Base-by-base conservation (phyloP, 116 monocot genomes). In the Papilionanthe hybrid region DNA sequence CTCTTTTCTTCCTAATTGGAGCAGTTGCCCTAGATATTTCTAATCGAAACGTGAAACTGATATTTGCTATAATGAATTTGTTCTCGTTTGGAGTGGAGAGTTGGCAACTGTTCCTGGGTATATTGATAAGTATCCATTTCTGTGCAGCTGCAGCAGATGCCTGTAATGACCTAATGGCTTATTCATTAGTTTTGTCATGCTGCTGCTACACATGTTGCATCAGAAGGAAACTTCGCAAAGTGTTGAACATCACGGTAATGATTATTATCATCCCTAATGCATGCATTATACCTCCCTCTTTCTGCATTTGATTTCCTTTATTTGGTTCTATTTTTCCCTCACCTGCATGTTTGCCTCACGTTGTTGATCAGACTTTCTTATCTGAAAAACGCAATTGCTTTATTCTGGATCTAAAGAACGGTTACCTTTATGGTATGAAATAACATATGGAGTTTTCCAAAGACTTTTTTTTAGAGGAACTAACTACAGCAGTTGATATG, bases 171-270 rank as follows among this genome's bases (percentile, higher is more conserved):
- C 63, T 95, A 80, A 84, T 95, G 92, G 92, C 92, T 10, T 92
- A 91, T 81, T 89, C 95, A 7, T 77, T 95, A 41, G 85, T 95
- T 78, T 77, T 95, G 22, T 95, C 92, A 10, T 95, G 95, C 67
- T 95, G 95, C 71, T 95, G 95, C 83, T 95, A 95, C 75, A 95
- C 92, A 48, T 95, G 95, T 83, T 95, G 87, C 79, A 85, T 92
- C 45, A 86, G 95, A 74, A 88, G 89, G 79, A 92, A 85, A 49
- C 91, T 95, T 67, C 92, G 95, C 25, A 67, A 84, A 79, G 85
- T 83, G 86, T 78, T 92, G 50, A 89, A 88, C 45, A 92, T 95
- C 55, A 86, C 82, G 79, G 95, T 95, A 89, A 85, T 72, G 55
- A 72, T 72, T n/a, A 22, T 56, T 22, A 55, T 7, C 72, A 72